Evolutionary conservation across 1,139 yeast genomes (phyloP).

Genomic region (Kluyveromyces sp.): DNA sequence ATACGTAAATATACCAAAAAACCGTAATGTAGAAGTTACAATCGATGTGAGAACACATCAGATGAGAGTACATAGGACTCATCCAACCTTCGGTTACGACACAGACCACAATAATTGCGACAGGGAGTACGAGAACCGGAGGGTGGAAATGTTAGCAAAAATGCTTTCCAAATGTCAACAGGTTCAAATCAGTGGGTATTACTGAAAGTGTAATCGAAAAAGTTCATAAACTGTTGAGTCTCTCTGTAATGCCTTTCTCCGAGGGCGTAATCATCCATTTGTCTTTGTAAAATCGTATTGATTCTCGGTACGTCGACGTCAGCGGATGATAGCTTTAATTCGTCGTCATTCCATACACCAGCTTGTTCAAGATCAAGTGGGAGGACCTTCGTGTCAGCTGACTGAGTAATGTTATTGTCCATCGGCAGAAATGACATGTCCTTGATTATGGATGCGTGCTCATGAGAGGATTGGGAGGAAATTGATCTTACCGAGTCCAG

Average conservation of each 20-base stretch:
- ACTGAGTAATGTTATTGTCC: background rate
- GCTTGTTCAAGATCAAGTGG: slow-evolving; percentile 23
- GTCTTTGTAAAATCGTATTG: slow-evolving; percentile 16
- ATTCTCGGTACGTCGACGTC: slow-evolving; percentile 7
- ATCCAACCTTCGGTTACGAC: background rate
- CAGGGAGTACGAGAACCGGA: background rate
- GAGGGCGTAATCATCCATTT: slow-evolving; percentile 18
- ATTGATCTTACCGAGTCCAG: slow-evolving; percentile 14
- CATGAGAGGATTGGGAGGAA: slow-evolving; percentile 14
- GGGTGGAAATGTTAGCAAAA: background rate
- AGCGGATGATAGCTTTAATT: slow-evolving; percentile 10
- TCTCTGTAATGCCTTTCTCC: slow-evolving; percentile 24
- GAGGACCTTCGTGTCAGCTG: slow-evolving; percentile 13
- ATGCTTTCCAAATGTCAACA: background rate
- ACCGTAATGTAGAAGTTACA: background rate
- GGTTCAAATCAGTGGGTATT: background rate
- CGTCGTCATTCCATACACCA: slow-evolving; percentile 12
- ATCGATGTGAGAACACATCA: background rate
- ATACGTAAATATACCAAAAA: background rate
- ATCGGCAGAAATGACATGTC: slow-evolving; percentile 2
- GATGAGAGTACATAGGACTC: background rate
- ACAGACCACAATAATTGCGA: background rate
- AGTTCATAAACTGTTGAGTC: slow-evolving; percentile 26
- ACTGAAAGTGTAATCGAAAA: slow-evolving; percentile 23
- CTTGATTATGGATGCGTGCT: slow-evolving; percentile 8